Percentiles rank a stretch among this genome's conserved stretches.
These are phyloP conservation scores for Boletellus ananas DNA, from an alignment of 768 basidiomycete genomes.

Conservation along the genomic window DNA sequence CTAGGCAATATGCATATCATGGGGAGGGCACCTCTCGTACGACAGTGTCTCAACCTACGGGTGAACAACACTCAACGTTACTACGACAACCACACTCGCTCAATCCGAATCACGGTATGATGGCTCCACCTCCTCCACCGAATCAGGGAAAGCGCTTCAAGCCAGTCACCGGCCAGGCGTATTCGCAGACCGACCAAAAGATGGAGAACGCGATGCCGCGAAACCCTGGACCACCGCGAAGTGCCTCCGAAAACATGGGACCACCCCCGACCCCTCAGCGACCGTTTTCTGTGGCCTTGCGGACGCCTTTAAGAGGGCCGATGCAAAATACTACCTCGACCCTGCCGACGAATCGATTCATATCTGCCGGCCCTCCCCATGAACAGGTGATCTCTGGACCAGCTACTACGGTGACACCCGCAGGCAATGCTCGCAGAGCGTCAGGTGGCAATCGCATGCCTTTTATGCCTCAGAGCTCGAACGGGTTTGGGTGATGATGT, in stretches of 20 bases:
- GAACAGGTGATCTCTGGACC: constrained; percentile 20
- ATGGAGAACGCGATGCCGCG: constrained; percentile 11
- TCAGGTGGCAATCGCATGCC: constrained; percentile 49
- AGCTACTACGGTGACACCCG: constrained; percentile 9
- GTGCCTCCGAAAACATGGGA: constrained; percentile 39
- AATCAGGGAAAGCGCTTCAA: constrained; percentile 22
- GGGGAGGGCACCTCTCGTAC: constrained; percentile 44
- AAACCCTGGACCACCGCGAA: constrained; percentile 16
- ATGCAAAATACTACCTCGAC: constrained; percentile 14
- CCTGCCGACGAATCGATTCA: constrained; percentile 30
- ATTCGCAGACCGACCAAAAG: constrained; percentile 8
- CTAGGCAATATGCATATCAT: constrained; percentile 67
- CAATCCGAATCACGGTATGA: constrained; percentile 28
- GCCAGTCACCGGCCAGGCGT: constrained; percentile 17
- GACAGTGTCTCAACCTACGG: constrained; percentile 37
- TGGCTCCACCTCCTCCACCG: constrained; percentile 31
- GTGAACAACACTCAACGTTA: constrained; percentile 40
- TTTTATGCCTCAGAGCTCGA: constrained; percentile 41
- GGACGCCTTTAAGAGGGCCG: constrained; percentile 26
- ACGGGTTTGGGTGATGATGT: constrained; percentile 28
- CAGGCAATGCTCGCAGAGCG: constrained; percentile 9
- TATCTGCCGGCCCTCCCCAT: constrained; percentile 25
- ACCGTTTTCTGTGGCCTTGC: constrained; percentile 21
- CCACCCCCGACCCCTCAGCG: constrained; percentile 51
- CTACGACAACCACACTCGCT: constrained; percentile 35